Evolutionary conservation across 148 eudicot species (phyloP), one percentile per base, ranked within the genome.

Genomic region (Linanthus parryae): DNA sequence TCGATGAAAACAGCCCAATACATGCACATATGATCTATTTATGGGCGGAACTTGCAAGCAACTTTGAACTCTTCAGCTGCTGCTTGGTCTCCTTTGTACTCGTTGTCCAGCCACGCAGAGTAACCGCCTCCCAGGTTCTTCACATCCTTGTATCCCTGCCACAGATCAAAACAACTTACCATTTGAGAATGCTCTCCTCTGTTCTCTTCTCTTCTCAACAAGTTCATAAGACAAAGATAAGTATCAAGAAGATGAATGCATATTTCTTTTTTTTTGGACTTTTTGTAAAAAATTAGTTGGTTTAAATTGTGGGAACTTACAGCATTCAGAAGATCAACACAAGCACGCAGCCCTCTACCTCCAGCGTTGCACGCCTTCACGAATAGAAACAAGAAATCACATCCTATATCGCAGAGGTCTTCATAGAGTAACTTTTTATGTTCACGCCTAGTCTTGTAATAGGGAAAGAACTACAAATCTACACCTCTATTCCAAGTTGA

Each of bases 291-390:
- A n/a, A n/a, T n/a, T n/a, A n/a, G n/a, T n/a, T n/a, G n/a, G 2
- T 37, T 2, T 14, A 37, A 3, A 37, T 2, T 37, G 11, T 31
- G 5, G 41, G 41, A 4, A 51, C 56, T 51, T 51, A 51, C 56
- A 17, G 56, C 40, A 35, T 51, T 51, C 18, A 51, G 41, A 33
- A 51, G 56, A 3, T 51, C 56, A 34, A 34, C 42, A 34, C 56
- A 29, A 33, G 56, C 56, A 7, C 31, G 41, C 20, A 51, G 31
- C 15, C 40, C 31, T 22, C 56, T 51, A 24, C 56, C 56, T 51
- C 56, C 56, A 38, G 40, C 34, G 17, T 51, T 51, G 41, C 56
- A 51, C 1, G 40, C 56, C 56, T 51, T n/a, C 54, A 49, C 38
- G 3, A 49, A 28, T 17, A 48, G 8, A 21, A 18, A 25, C 3